These are phyloP conservation scores for Ogataea thermomethanolica DNA, from an alignment of 805 yeast species.

Conservation along the genomic window DNA sequence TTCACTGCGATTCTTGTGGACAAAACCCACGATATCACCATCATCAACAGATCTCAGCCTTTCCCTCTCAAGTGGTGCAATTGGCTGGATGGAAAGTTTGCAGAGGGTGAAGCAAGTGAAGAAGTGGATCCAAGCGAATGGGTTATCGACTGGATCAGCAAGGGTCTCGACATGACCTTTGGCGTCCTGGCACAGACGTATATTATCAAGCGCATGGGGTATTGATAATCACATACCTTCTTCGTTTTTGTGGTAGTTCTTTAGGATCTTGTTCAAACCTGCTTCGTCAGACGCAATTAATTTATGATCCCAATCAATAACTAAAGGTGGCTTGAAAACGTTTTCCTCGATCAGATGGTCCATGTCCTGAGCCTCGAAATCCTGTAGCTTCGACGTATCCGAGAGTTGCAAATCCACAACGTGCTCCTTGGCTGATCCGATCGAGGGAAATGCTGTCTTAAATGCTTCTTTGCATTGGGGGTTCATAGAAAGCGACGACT, in stretches of 20 bases:
- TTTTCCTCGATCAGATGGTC: constrained; percentile 23
- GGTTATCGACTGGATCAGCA: constrained; percentile 76
- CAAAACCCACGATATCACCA: constrained; percentile 68
- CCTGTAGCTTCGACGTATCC: constrained; percentile 6
- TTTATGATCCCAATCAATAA: constrained; percentile 63
- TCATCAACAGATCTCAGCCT: constrained; percentile 79
- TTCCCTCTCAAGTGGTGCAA: constrained; percentile 87
- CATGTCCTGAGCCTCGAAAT: constrained; percentile 15
- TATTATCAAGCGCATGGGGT: constrained; percentile 86
- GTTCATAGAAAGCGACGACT: constrained; percentile 24
- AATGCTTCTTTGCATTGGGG: constrained; percentile 30
- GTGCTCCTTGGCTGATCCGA: constrained; percentile 15
- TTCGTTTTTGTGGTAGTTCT: constrained; percentile 31
- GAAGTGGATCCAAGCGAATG: constrained; percentile 74
- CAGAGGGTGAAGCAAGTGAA: constrained; percentile 20
- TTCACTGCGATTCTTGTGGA: constrained; percentile 78
- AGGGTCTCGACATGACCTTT: constrained; percentile 72
- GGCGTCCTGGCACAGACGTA: constrained; percentile 90
- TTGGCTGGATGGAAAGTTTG: constrained; percentile 67
- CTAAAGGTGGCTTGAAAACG: constrained; percentile 41
- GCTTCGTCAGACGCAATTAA: constrained; percentile 48
- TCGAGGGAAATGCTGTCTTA: constrained; percentile 29
- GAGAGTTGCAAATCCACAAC: constrained; percentile 23
- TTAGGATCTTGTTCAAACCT: constrained; percentile 42
- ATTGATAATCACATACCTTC: constrained; percentile 19